Base-by-base conservation (phyloP, 2,329 filamentous ascomycete genomes). In the Clonostachys rosea region DNA sequence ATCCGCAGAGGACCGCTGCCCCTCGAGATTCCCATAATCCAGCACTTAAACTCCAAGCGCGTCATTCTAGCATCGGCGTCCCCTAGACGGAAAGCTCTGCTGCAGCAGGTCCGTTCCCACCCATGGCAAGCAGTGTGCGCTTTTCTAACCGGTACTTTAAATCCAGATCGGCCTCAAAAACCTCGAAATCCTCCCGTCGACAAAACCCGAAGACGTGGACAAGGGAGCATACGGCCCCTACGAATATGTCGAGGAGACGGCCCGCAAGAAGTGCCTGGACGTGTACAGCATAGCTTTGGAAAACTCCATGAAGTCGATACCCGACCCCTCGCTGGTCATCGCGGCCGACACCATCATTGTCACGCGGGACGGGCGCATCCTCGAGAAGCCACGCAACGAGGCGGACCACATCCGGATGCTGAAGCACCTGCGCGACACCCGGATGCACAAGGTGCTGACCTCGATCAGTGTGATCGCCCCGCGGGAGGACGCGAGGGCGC, bases 261-360 rank as follows among this genome's bases (percentile, higher is more conserved):
- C 92, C 5, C 81, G 82, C 18, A 81, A 86, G 56, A 99, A 99
- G 68, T 88, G 86, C 44, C 77, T 90, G 40, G 79, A 87, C 42
- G 88, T 97, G 10, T 83, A 83, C 65, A 59, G 70, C 46, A 57
- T 63, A 5, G 70, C 68, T 5, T 56, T 82, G 14, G 62, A 68
- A 47, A 65, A 60, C n/a, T 60, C 75, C 42, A 56, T 70, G 14
- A 64, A 64, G 40, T 68, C 74, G 6, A 68, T 71, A 40, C 68
- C 67, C 12, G 94, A 96, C 55, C 91, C 91, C 0, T 86, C 83
- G 7, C 75, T 97, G 14, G 89, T 97, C 49, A 85, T 97, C 49
- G 84, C 91, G 0, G 92, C 92, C 35, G 92, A 97, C 64, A 97
- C 94, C 0, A 76, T 99, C 47, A 89, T 99, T 51, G 87, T 94